Conservation (phyloP, 2,329 filamentous ascomycete species). For the Beauveria caledonica region DNA sequence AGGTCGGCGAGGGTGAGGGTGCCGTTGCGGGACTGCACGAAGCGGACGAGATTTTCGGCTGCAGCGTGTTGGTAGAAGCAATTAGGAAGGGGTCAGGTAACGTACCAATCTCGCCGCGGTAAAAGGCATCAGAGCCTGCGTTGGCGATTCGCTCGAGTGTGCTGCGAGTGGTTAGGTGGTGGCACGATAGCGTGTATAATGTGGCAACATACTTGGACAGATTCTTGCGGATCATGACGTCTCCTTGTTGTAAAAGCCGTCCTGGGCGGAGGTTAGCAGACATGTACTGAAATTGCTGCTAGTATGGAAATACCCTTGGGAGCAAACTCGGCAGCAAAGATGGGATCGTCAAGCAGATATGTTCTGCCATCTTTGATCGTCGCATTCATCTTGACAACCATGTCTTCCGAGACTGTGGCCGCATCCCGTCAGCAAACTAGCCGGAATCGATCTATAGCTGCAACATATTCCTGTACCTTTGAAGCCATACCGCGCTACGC, state of each 20-base stretch:
- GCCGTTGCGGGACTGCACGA: slow-evolving; percentile 63
- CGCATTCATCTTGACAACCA: slow-evolving; percentile 62
- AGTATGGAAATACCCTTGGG: slow-evolving; percentile 50
- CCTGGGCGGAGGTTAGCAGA: slow-evolving; percentile 27
- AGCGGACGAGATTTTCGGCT: slow-evolving; percentile 65
- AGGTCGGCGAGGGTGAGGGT: slow-evolving; percentile 79
- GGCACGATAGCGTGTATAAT: neutral
- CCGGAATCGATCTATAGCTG: neutral
- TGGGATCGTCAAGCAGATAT: slow-evolving; percentile 66
- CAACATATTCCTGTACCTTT: slow-evolving; percentile 23
- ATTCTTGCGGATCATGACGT: slow-evolving; percentile 70
- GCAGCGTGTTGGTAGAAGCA: slow-evolving; percentile 18
- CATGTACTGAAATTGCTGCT: neutral
- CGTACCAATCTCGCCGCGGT: slow-evolving; percentile 55
- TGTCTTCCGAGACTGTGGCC: slow-evolving; percentile 57
- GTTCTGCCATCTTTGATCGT: slow-evolving; percentile 27
- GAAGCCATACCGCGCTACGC: slow-evolving; percentile 68
- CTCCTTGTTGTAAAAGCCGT: slow-evolving; percentile 60
- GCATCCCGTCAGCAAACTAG: neutral
- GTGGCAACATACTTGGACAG: slow-evolving; percentile 52
- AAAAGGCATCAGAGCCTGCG: slow-evolving; percentile 65
- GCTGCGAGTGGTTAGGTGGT: slow-evolving; percentile 17
- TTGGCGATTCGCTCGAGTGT: slow-evolving; percentile 71
- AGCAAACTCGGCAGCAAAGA: slow-evolving; percentile 84
- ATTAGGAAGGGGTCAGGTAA: neutral